Base-by-base conservation (phyloP, 2,329 filamentous ascomycete genomes). In the Neoscytalidium dimidiatum region DNA sequence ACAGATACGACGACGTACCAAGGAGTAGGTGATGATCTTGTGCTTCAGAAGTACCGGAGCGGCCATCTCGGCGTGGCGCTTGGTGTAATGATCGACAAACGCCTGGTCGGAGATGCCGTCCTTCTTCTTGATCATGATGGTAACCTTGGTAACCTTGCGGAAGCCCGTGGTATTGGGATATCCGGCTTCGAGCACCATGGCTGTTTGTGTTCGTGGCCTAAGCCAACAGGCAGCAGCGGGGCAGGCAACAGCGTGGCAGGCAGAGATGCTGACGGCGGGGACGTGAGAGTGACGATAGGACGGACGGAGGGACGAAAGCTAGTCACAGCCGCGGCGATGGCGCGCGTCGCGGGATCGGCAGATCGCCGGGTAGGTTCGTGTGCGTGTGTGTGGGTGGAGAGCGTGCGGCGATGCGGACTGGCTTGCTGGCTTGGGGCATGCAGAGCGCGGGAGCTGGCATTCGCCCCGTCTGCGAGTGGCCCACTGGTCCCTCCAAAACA, bases 61-160 rank as follows among this genome's bases (percentile, higher is more conserved):
- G 5, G 80, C 80, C 65, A 76, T 72, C 62, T 80, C 77, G 8
- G 80, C 79, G 66, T 82, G 80, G 31, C 75, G 74, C 68, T 77
- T 74, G 69, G 81, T 82, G 74, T 82, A 82, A 66, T 81, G 79
- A 31, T 78, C 70, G 66, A 82, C 76, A 67, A 82, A 82, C 62
- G 75, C 79, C 4, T 69, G 76, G 67, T 82, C 80, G 49, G 74
- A 78, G 72, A 82, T 77, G 69, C 75, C 79, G 8, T 78, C 72
- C 65, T 81, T 81, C 72, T 82, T 82, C 70, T 81, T 81, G 56
- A 82, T 74, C 62, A 81, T 70, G 43, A 82, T 78, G 13, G 79
- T 80, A 44, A 74, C 79, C 70, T 82, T 82, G 67, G 80, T 77
- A 26, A 82, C 79, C 68, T 81, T 82, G 64, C 80, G 77, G 69